Evolutionary conservation across 257 asterid genomes (phyloP), one percentile per base, ranked within the genome.

Genomic region (Ilex asprella): DNA sequence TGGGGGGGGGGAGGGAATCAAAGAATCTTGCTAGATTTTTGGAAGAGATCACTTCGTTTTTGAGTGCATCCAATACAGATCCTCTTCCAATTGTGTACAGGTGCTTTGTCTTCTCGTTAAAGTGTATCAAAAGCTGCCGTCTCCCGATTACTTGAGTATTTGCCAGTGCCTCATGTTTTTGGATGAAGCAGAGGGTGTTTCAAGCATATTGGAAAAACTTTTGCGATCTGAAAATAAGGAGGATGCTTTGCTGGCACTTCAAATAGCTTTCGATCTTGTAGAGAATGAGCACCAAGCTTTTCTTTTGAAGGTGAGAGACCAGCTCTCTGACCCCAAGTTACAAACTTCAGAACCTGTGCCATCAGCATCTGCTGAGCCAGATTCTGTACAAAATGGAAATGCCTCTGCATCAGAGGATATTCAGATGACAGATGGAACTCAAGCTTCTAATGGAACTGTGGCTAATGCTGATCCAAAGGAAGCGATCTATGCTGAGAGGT

Each of bases 91-190:
- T 66, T 21, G 32, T n/a, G 32, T 61, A 41, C 85, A 85, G 99
- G 95, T 93, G 61, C 91, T 89, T 64, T 82, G 84, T 30, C 96
- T 93, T 68, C 85, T 93, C 55, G 96, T 93, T 57, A 84, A 81
- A 66, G 80, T 89, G n/a, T 82, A 89, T 59, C 94, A 85, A 76
- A 79, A 83, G 56, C 84, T 81, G 64, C 78, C 95, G 39, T 86
- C 96, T 73, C 99, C 99, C n/a, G 95, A 93, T 78, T 93, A 81
- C 63, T 67, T 87, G 76, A 89, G 95, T 82, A 86, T 87, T 66
- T 93, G 99, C 59, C 99, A 93, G 78, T 86, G 95, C 55, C 88
- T 93, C 61, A 93, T 93, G 99, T 93, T 87, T 73, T 65, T 93
- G 70, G 97, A 93, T 56, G 94, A 85, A 61, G 89, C 96, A 9